Evolutionary conservation across 148 eudicot genomes (phyloP).

Genomic region (Beta vulgaris): DNA sequence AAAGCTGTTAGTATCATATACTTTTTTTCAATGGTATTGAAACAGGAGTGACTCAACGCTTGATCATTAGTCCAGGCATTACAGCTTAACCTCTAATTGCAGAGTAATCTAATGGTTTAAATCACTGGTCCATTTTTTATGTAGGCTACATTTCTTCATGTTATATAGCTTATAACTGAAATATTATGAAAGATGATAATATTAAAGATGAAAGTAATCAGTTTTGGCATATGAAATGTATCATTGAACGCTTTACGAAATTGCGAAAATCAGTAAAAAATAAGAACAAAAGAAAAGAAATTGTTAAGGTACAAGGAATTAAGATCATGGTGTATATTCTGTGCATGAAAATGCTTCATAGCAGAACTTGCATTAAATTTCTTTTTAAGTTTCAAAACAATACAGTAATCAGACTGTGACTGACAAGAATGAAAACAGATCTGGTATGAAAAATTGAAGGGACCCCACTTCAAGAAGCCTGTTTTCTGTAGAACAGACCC

Average conservation of each 20-base stretch:
- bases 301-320: background rate
- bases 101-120: no score
- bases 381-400: background rate
- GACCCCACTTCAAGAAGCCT: constrained; percentile 11
- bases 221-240: background rate
- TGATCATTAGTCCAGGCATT: no score
- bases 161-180: no score
- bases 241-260: no score
- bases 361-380: background rate
- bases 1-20: no score
- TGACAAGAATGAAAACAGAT: constrained; percentile 10
- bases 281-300: background rate
- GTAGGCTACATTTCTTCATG: no score
- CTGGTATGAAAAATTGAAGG: constrained; percentile 4
- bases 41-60: no score
- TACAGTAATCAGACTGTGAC: constrained; percentile 11
- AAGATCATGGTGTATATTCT: background rate
- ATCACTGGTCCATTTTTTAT: no score
- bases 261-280: no score
- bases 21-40: no score
- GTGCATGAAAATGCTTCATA: constrained; percentile 1
- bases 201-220: background rate
- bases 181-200: no score
- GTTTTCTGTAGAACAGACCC: constrained; percentile 15
- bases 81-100: background rate